Percentiles rank a stretch among this genome's conserved stretches.
Evolutionary conservation across 78 protist genomes (phyloP).

Genomic region (Dictyostelium firmibasis): DNA sequence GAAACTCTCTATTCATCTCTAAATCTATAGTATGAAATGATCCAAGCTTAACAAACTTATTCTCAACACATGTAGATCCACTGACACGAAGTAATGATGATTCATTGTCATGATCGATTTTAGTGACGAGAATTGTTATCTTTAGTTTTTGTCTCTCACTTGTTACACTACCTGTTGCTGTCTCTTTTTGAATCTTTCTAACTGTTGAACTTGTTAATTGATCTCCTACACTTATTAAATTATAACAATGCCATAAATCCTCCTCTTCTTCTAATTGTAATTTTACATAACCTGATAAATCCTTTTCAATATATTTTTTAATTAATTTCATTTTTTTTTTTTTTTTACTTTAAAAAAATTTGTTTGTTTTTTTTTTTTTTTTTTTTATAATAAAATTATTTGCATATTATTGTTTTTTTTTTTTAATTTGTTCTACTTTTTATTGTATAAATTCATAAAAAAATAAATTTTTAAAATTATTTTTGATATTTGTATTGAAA

Average conservation of each 20-base stretch:
- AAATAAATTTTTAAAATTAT: background rate
- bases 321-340: conserved; percentile 37
- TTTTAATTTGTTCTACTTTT: background rate
- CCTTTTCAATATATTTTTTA: conserved; percentile 69
- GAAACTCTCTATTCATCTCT: conserved; percentile 83
- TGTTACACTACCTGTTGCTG: conserved; percentile 84
- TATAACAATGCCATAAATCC: conserved; percentile 91
- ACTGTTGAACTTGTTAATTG: conserved; percentile 62
- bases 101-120: conserved; percentile 86
- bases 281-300: conserved; percentile 41
- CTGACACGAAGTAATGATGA: conserved; percentile 78
- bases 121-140: conserved; percentile 78
- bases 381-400: background rate
- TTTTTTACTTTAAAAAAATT: background rate
- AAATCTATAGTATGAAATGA: conserved; percentile 91
- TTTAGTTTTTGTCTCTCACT: conserved; percentile 71
- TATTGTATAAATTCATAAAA: background rate
- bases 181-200: conserved; percentile 87
- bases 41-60: conserved; percentile 87
- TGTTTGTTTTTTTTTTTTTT: background rate
- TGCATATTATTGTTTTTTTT: background rate
- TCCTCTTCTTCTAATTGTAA: conserved; percentile 79
- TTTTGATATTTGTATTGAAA: background rate
- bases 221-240: conserved; percentile 79
- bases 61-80: conserved; percentile 85